Base-by-base conservation (phyloP, 805 yeast genomes). In the Jamesozyma piceae region DNA sequence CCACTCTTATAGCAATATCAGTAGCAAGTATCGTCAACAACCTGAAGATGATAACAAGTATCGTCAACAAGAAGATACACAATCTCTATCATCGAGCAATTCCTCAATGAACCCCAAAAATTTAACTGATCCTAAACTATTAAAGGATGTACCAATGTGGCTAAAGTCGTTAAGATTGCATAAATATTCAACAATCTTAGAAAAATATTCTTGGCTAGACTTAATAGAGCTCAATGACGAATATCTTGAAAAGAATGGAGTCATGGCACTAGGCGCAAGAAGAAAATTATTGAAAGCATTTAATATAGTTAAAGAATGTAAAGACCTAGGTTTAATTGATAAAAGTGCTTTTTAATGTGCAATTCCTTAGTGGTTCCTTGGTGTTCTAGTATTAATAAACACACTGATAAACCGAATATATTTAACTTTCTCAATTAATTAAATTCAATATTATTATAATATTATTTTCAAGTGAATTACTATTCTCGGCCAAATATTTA, bases 211-310 rank as follows among this genome's bases (percentile, higher is more conserved):
- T 21, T 92, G 98, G 97, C 68, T 73, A 48, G 84, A 82, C 36
- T 71, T 92, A 67, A 74, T 92, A 45, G 75, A 76, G 49, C 68
- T 84, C 49, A 69, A 69, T 46, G 95, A 90, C 58, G 73, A 65
- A 4, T 75, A 78, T 44, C 70, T 92, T 54, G 87, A 81, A 50
- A 72, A 71, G 3, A 71, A 78, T 44, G 99, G 99, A 5, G 96
- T 92, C 33, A 75, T 79, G 50, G 97, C 98, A 0, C 71, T 92
- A 50, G 99, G 99, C 5, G 99, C 99, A 0, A 72, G 99, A 49
- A 76, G 97, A 44, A 92, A 92, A 66, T 73, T 92, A 61, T 67
- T 92, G 54, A 92, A 92, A 67, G 94, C 95, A 30, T 92, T 92
- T 67, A 84, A 79, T 46, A 81, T 80, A 43, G 95, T 90, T 36